Evolutionary conservation across 2,329 filamentous ascomycete species (phyloP), one percentile per base, ranked within the genome.

Genomic region (Alternaria gaisen): DNA sequence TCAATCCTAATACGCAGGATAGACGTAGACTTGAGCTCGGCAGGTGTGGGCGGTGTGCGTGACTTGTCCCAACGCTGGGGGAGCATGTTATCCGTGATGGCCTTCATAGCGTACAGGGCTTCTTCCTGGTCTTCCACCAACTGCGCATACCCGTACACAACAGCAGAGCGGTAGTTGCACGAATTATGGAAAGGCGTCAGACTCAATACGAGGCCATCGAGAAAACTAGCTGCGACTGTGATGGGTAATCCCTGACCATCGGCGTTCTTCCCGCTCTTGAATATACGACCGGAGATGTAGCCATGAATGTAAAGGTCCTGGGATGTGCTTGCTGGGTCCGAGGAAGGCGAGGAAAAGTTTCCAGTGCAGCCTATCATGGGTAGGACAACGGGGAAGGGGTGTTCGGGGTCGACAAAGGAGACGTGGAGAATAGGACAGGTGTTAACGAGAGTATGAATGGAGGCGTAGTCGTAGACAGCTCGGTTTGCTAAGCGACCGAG

Each of bases 211-310:
- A 78, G 61, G 44, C 76, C 77, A 53, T 79, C 76, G 16, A 79
- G 65, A 22, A 67, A 59, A 2, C 64, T 70, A n/a, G 47, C 48
- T 20, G 58, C 46, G 0, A 60, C 28, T 12, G 53, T 51, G 1
- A 60, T 40, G 4, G 58, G 56, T 20, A 59, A 22, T 3, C 56
- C 55, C 4, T 26, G 5, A 2, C 34, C 20, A 8, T 10, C 3
- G 3, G 14, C 24, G 4, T 18, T 28, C 24, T 44, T 44, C 42
- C 42, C 42, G 16, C 42, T 58, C 47, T 61, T 53, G 64, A 94
- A 90, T 34, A 97, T 83, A 8, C 93, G 90, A 1, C 89, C 67
- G 6, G 71, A 70, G 3, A 76, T 64, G 53, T 74, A 76, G 57
- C 76, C 76, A 61, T 79, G 76, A 34, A 79, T 66, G 52, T 79